A percentile compares a stretch with the other conserved stretches of the same genome.
Evolutionary conservation across 768 basidiomycete genomes (phyloP).

Genomic region (Amanita muscaria): DNA sequence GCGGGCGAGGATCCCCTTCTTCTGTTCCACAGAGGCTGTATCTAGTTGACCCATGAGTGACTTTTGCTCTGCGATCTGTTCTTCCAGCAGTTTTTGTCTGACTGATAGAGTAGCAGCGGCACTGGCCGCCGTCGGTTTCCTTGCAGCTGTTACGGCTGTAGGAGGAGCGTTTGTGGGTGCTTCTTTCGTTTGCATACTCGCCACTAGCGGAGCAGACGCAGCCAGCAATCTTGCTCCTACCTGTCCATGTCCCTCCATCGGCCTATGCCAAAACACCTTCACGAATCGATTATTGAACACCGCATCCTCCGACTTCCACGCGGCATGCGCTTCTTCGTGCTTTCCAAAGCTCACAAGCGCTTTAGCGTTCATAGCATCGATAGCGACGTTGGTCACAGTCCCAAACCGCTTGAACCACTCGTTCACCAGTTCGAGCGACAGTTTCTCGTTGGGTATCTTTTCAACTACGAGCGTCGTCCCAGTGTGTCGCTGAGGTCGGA

Average conservation of each 20-base stretch:
- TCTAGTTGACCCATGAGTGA: constrained; percentile 64
- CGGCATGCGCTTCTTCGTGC: constrained; percentile 77
- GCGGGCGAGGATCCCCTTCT: constrained; percentile 68
- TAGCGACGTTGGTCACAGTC: constrained; percentile 84
- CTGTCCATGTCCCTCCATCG: constrained; percentile 85
- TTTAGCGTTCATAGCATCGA: constrained; percentile 66
- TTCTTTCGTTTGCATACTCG: constrained; percentile 44
- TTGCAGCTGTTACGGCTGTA: constrained; percentile 12
- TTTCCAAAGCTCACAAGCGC: constrained; percentile 82
- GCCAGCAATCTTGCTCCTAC: constrained; percentile 71
- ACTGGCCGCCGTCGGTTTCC: constrained; percentile 13
- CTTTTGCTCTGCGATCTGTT: constrained; percentile 86
- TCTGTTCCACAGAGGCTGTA: constrained; percentile 60
- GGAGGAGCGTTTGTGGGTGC: constrained; percentile 2
- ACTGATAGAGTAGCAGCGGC: constrained; percentile 46
- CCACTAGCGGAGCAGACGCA: constrained; percentile 69
- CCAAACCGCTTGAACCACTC: constrained; percentile 91
- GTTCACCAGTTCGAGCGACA: constrained; percentile 70
- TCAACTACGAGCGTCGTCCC: constrained; percentile 87
- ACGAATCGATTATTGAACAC: constrained; percentile 93
- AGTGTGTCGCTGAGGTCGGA: constrained; percentile 57
- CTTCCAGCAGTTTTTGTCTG: constrained; percentile 68
- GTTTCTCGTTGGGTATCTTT: constrained; percentile 83
- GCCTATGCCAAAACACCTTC: constrained; percentile 92
- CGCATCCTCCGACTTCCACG: constrained; percentile 93